Base-by-base conservation (phyloP, 805 yeast species). In the Yarrowia sp. region DNA sequence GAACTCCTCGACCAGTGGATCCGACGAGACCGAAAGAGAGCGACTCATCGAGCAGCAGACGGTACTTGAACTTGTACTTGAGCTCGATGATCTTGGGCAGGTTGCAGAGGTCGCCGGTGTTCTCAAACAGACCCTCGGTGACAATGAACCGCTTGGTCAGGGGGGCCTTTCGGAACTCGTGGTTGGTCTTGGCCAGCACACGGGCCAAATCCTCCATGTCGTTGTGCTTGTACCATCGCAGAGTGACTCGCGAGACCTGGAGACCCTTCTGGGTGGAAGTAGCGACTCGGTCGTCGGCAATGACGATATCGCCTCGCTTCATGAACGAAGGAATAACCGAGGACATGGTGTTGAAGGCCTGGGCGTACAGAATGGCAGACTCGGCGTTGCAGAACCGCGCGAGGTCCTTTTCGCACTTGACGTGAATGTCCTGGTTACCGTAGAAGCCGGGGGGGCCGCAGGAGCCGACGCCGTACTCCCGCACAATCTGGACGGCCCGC, bases 381-480 rank as follows among this genome's bases (percentile, higher is more conserved):
- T 91, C 96, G 2, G 91, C 84, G 33, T 89, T 92, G 71, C 94
- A 85, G 74, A 87, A 94, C 39, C 81, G 76, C 13, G 97, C 87
- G 69, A 95, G 78, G 70, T 87, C 89, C 73, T 86, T 86, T 76
- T 92, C 96, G 68, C 91, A 82, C 73, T 88, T 83, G 67, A 87
- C 87, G 75, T 95, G 99, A 52, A 88, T 92, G 75, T 92, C 97
- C 78, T 92, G 97, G 69, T 92, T 90, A 70, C 99, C 99, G 77
- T 93, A 95, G 74, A 95, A 95, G 68, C 97, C 96, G 50, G 98
- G 96, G 6, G 99, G 98, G 47, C 98, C 97, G 81, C 99, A 95
- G 0, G 98, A 94, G 71, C 99, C 99, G 64, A 95, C 98, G 76
- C 99, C 99, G 69, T 89, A 86, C 68, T 82, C 81, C 56, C 81